These are phyloP conservation scores for Penicillium frequentans DNA, from an alignment of 2,329 filamentous ascomycete genomes.

Conservation along the genomic window DNA sequence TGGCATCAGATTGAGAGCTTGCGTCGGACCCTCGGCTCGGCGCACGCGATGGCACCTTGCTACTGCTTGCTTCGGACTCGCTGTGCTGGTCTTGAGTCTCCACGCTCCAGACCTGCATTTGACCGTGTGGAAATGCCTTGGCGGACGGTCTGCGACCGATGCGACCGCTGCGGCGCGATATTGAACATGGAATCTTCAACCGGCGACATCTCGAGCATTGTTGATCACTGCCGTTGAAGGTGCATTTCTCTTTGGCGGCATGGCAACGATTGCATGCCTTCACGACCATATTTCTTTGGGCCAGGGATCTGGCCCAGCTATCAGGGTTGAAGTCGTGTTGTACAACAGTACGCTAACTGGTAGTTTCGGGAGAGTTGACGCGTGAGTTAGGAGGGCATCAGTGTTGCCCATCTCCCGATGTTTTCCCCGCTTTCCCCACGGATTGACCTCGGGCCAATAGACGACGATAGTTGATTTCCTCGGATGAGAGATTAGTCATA, in stretches of 20 bases:
- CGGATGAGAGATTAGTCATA: neutral
- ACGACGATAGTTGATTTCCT: neutral
- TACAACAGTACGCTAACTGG: neutral
- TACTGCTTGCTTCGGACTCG: conserved; percentile 2
- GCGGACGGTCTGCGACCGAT: conserved; percentile 15
- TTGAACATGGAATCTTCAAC: conserved; percentile 18
- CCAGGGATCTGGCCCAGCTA: neutral
- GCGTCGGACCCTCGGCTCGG: conserved; percentile 9
- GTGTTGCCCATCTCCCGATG: neutral
- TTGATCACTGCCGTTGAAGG: conserved; percentile 13
- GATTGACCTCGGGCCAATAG: conserved; percentile 1
- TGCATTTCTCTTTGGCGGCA: conserved; percentile 19
- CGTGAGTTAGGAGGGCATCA: conserved; percentile 1
- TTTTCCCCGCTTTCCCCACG: conserved; percentile 9
- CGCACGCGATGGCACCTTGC: conserved; percentile 4
- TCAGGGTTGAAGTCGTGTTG: neutral
- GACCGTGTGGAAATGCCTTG: conserved; percentile 14
- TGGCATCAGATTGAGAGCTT: conserved; percentile 1
- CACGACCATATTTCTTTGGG: conserved; percentile 9
- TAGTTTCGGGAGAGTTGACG: neutral
- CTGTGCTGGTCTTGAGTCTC: conserved; percentile 4
- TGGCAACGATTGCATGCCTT: conserved; percentile 22
- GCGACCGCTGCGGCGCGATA: conserved; percentile 17
- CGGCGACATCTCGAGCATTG: conserved; percentile 21
- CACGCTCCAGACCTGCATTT: conserved; percentile 18